A percentile compares a stretch with the other conserved stretches of the same genome.
phyloP scores from a whole-genome alignment of 164 flowering plant genomes.

The Pachysandra terminalis region DNA sequence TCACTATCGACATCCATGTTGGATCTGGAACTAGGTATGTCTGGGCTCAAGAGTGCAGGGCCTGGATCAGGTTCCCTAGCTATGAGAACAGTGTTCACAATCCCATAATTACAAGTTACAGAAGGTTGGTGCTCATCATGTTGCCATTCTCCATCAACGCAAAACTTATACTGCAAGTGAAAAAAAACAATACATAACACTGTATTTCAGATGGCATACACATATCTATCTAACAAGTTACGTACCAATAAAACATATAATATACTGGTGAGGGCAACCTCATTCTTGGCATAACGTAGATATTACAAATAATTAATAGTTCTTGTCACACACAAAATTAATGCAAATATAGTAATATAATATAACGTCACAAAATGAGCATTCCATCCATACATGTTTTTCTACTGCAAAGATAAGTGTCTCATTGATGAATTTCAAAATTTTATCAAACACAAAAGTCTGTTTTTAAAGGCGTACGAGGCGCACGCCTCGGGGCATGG shows the following conservation, averaged over 20 bases:
- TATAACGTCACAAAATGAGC: too few species aligned
- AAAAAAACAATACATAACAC: background rate
- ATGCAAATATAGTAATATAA: too few species aligned
- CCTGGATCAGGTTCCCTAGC: constrained; percentile 43
- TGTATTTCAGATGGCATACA: background rate
- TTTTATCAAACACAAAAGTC: too few species aligned
- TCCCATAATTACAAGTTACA: constrained; percentile 61
- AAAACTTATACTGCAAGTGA: constrained; percentile 74
- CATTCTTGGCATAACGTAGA: background rate
- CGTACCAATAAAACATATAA: background rate
- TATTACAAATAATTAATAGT: background rate
- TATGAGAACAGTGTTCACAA: constrained; percentile 65
- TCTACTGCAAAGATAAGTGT: too few species aligned
- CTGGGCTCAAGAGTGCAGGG: constrained; percentile 30
- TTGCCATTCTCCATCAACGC: constrained; percentile 92
- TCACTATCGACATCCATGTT: constrained; percentile 88
- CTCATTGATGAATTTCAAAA: too few species aligned
- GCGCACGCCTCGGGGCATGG: too few species aligned
- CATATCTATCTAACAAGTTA: background rate
- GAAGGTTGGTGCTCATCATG: constrained; percentile 71
- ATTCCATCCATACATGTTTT: too few species aligned
- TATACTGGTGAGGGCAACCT: background rate
- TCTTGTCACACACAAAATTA: too few species aligned
- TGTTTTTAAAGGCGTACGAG: too few species aligned
- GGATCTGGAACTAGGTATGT: constrained; percentile 39